Conservation (phyloP, 345 rosid species). For the Moricandia moricandioides region DNA sequence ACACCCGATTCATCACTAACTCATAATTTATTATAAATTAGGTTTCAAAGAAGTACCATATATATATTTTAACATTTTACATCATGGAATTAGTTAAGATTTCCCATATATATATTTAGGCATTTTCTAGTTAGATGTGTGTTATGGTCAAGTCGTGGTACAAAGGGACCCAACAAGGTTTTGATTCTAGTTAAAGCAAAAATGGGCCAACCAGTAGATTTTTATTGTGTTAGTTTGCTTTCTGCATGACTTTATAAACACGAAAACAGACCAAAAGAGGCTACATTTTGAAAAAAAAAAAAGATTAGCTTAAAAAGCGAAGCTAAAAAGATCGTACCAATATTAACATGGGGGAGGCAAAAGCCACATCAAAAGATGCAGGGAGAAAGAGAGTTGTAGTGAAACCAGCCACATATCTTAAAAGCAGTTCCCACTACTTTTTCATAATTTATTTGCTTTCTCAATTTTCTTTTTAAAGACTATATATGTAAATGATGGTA, state of each 20-base stretch:
- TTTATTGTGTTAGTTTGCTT: conserved; percentile 11
- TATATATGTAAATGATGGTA: not conserved
- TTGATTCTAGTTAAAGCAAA: conserved; percentile 37
- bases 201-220: conserved; percentile 25
- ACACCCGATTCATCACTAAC: not conserved
- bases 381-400: conserved; percentile 28
- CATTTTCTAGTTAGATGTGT: conserved; percentile 18
- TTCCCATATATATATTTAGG: not conserved
- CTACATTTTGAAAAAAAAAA: not conserved
- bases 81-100: not conserved
- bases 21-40: not conserved
- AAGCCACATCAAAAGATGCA: conserved; percentile 58
- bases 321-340: conserved; percentile 35
- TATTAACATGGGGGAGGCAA: conserved; percentile 48
- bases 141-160: conserved; percentile 30
- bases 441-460: too few relatives aligned
- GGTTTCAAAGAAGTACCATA: not conserved
- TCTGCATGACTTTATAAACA: conserved; percentile 38
- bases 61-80: not conserved
- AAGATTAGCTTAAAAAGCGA: conserved; percentile 35
- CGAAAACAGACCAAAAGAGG: conserved; percentile 27
- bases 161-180: conserved; percentile 29
- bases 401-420: conserved; percentile 52
- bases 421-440: conserved; percentile 63
- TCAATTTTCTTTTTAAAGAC: not conserved